A percentile compares a stretch with the other conserved stretches of the same genome.
Conservation (phyloP, 2,329 filamentous ascomycete genomes). For the Ambrosiella cleistominuta region DNA sequence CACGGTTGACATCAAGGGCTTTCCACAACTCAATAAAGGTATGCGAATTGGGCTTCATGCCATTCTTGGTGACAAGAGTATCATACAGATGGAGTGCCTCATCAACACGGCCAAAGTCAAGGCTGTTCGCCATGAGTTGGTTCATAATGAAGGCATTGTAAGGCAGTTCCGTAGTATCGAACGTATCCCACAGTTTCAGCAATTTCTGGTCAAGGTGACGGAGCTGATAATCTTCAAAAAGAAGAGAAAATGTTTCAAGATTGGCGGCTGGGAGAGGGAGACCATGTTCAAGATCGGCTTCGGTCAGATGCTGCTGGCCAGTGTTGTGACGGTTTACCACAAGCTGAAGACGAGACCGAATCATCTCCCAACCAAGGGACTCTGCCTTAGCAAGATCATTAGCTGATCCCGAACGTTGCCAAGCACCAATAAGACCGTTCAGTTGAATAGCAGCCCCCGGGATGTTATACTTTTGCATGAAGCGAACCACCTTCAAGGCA, state of each 20-base stretch:
- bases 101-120: conserved; percentile 38
- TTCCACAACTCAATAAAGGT: conserved; percentile 55
- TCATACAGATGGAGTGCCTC: conserved; percentile 39
- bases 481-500: conserved; percentile 52
- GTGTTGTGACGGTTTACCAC: conserved; percentile 30
- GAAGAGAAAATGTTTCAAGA: conserved; percentile 59
- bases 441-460: conserved; percentile 56
- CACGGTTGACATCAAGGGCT: conserved; percentile 33
- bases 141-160: conserved; percentile 65
- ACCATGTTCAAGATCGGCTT: not conserved
- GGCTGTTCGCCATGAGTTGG: conserved; percentile 51
- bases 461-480: conserved; percentile 56
- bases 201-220: conserved; percentile 41
- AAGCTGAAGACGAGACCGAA: conserved; percentile 46
- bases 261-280: conserved; percentile 38
- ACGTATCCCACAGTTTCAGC: conserved; percentile 42
- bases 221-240: conserved; percentile 54
- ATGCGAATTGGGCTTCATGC: conserved; percentile 43
- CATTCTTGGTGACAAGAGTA: conserved; percentile 30
- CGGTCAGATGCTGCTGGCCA: not conserved
- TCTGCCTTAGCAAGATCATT: conserved; percentile 44
- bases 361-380: conserved; percentile 58
- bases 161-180: conserved; percentile 44
- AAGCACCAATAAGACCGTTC: conserved; percentile 67
- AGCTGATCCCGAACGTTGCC: conserved; percentile 45